Base-by-base conservation (phyloP, 2,329 filamentous ascomycete species). In the Stenocarpella maydis region DNA sequence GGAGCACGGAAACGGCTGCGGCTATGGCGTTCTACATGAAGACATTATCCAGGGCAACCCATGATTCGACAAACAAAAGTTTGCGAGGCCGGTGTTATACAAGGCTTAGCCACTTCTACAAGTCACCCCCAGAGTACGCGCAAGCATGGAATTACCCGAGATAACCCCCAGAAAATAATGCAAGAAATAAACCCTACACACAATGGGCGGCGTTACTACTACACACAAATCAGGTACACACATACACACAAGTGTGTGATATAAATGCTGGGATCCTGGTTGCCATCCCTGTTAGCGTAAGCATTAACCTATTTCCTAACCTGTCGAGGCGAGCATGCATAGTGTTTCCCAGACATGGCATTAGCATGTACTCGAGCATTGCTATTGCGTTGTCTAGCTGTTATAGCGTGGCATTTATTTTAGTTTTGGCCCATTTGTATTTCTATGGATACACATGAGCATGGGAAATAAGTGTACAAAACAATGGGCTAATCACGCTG, bases 351-450 rank as follows among this genome's bases (percentile, higher is more conserved):
- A 47, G 58, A 49, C 43, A 63, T 49, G 43, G 43, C 58, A 26
- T n/a, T 45, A 45, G 64, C 39, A 66, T 49, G 43, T 45, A 67
- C 14, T 58, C 43, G 41, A 45, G 52, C 64, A 58, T 49, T 41
- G 24, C 26, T 19, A 43, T 19, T 58, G 43, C 43, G 37, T 67
- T 47, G 64, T 47, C 41, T 55, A 19, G 26, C 41, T 21, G 50
- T 54, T 45, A 43, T 19, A 31, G 21, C 31, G 26, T 45, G 41
- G 19, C 19, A 2, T 37, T 43, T 7, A 7, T 24, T 67, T 10
- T n/a, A 34, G n/a, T 67, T 21, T 6, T 31, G 19, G n/a, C 37
- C 28, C 2, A 28, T 21, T 49, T 67, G 41, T 58, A 67, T 39
- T 58, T 49, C n/a, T 39, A 47, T 28, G 6, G 9, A 26, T n/a